Evolutionary conservation across 2,329 filamentous ascomycete species (phyloP).

Genomic region (Venturiaceae sp.): DNA sequence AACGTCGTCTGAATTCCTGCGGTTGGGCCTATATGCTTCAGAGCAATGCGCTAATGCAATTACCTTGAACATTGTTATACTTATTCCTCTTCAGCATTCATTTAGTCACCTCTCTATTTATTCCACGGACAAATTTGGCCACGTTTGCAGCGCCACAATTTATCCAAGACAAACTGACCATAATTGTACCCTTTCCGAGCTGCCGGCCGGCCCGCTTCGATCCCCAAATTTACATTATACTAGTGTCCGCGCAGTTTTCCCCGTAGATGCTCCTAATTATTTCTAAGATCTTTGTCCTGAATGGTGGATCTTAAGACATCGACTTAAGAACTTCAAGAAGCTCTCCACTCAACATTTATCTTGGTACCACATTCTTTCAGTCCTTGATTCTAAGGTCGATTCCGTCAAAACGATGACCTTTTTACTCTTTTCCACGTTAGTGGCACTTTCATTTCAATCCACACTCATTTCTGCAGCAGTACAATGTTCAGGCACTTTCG

Average conservation of each 20-base stretch:
- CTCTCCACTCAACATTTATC: background rate
- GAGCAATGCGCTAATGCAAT: too few relatives aligned
- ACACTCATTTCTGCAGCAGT: background rate
- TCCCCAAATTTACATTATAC: background rate
- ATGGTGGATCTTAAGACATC: background rate
- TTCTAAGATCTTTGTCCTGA: background rate
- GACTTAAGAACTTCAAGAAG: background rate
- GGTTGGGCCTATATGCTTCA: too few relatives aligned
- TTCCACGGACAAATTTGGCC: background rate
- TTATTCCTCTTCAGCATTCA: too few relatives aligned
- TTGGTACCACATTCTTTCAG: background rate
- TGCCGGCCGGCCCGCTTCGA: background rate
- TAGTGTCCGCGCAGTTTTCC: background rate
- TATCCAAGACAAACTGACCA: background rate
- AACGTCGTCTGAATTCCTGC: too few relatives aligned
- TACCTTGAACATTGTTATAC: too few relatives aligned
- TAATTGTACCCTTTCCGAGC: too few relatives aligned
- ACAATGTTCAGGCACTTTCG: constrained; percentile 33
- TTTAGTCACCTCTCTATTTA: background rate
- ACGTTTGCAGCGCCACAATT: background rate
- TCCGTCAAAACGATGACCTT: background rate
- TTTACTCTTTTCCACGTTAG: background rate
- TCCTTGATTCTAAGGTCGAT: background rate
- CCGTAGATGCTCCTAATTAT: background rate
- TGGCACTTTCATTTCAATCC: background rate